Evolutionary conservation across 2,329 filamentous ascomycete species (phyloP), one percentile per base, ranked within the genome.

Genomic region (Botrytis tulipae): DNA sequence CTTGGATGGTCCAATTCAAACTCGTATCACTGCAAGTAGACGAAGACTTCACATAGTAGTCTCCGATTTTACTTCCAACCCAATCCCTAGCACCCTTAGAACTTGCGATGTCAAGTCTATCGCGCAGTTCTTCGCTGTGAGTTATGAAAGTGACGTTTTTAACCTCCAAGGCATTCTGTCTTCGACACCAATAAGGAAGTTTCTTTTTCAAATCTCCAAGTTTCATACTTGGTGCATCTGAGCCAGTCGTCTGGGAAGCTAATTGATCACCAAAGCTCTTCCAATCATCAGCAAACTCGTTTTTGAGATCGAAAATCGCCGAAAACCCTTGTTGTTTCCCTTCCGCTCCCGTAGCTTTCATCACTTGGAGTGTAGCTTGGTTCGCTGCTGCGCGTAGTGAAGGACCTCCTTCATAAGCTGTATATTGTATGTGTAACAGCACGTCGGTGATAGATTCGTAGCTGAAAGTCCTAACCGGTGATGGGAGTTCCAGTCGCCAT

Each of bases 401-500:
- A 7, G 44, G 66, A 18, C 66, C 66, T n/a, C 66, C 66, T 25
- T 69, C 66, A 29, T 57, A 57, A 25, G 29, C 48, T 9, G 66
- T 69, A 22, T 69, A 69, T n/a, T 69, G 44, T 7, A 69, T 12
- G 4, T 37, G 66, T 4, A 69, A 29, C 10, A 37, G 25, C 9
- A 69, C 66, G n/a, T 69, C 66, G 18, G 20, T 48, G 6, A 69
- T 69, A 16, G 42, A 22, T 29, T 57, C 44, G 32, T 37, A 51
- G 40, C 29, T 37, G 62, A 66, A 66, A 22, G 20, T 18, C 14
- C 62, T n/a, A 9, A n/a, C 18, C 35, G 44, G 46, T 2, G 62
- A n/a, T 6, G 81, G 81, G 6, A 84, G 77, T 40, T 80, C 75
- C 8, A 84, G 54, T 1, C 73, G 65, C 82, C 82, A 84, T 12